Evolutionary conservation across 257 asterid genomes (phyloP).

Genomic region (Solanum etuberosum): DNA sequence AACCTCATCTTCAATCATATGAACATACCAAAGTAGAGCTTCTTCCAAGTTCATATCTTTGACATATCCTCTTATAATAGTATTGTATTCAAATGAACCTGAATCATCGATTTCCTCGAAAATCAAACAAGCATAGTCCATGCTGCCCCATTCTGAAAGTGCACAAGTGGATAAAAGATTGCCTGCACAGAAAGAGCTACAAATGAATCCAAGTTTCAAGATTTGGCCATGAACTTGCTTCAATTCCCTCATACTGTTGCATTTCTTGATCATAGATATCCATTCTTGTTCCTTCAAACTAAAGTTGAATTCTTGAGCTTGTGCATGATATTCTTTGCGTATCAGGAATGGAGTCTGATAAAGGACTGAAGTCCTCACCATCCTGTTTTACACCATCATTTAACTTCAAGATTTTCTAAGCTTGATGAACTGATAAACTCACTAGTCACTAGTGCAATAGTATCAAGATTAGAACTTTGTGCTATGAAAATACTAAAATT

Average conservation of each 20-base stretch:
- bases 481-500: neutral
- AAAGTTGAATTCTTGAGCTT: conserved; percentile 26
- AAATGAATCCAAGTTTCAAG: conserved; percentile 52
- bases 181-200: conserved; percentile 52
- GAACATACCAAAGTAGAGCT: conserved; percentile 33
- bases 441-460: neutral
- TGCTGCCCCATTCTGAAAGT: conserved; percentile 73
- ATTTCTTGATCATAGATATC: conserved; percentile 40
- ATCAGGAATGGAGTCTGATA: conserved; percentile 31
- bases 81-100: conserved; percentile 51
- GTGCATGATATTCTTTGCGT: conserved; percentile 19
- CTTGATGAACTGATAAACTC: neutral
- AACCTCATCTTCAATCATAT: conserved; percentile 51
- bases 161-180: conserved; percentile 71
- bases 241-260: conserved; percentile 40
- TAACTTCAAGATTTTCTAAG: neutral
- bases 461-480: neutral
- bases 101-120: conserved; percentile 44
- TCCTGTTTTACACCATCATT: conserved; percentile 23
- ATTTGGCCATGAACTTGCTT: conserved; percentile 58
- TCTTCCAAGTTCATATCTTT: conserved; percentile 33
- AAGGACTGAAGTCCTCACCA: conserved; percentile 57
- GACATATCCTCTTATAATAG: conserved; percentile 50
- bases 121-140: conserved; percentile 74
- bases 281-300: conserved; percentile 49